A percentile compares a stretch with the other conserved stretches of the same genome.
Conservation (phyloP, 441 rosid genomes). For the Cnidoscolus chayamansa region DNA sequence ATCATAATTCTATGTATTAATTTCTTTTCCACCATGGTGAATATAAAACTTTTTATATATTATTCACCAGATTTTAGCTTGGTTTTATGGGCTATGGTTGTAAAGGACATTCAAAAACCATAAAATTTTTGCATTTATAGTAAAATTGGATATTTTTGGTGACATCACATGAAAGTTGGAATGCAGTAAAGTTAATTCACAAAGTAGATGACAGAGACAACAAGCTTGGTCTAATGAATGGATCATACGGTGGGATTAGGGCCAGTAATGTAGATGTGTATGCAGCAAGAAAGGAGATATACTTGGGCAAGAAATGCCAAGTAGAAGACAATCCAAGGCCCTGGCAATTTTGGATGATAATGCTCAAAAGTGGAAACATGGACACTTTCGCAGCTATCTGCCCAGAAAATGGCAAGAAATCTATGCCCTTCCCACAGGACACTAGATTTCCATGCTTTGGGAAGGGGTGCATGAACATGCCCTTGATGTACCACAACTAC, state of each 20-base stretch:
- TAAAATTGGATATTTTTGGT: not conserved
- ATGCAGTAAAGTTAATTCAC: constrained; percentile 24
- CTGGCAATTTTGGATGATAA: constrained; percentile 81
- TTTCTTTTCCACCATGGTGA: too few relatives aligned
- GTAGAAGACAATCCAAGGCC: constrained; percentile 51
- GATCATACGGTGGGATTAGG: constrained; percentile 7
- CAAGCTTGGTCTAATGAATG: constrained; percentile 42
- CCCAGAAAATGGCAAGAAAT: constrained; percentile 50
- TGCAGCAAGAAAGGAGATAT: constrained; percentile 59
- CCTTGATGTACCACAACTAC: constrained; percentile 51
- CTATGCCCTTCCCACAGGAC: constrained; percentile 46
- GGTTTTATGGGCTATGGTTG: too few relatives aligned
- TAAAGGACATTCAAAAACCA: not conserved
- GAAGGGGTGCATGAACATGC: constrained; percentile 67
- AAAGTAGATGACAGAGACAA: constrained; percentile 61
- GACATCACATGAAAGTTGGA: not conserved
- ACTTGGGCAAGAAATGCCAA: constrained; percentile 57
- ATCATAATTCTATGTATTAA: too few relatives aligned
- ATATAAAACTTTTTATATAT: too few relatives aligned
- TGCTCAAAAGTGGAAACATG: constrained; percentile 68
- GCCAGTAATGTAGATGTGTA: constrained; percentile 36
- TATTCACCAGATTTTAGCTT: too few relatives aligned
- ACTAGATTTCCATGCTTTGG: constrained; percentile 61
- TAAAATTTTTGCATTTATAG: not conserved
- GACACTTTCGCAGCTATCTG: constrained; percentile 52